These are phyloP conservation scores for Salvia splendens DNA, from an alignment of 257 asterid species.

Conservation along the genomic window DNA sequence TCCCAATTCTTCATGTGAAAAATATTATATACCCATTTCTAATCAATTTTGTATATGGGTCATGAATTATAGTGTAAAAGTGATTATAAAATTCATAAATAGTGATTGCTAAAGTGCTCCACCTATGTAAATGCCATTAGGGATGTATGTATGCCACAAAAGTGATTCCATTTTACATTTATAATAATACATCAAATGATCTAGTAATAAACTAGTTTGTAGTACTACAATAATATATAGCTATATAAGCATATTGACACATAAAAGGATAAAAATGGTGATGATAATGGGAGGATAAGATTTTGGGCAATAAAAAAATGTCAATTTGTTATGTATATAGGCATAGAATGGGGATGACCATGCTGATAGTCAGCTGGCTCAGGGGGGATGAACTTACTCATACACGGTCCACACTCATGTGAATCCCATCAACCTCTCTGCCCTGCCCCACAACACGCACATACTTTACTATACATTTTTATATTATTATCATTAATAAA, in stretches of 20 bases:
- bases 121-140: no score
- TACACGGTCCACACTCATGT: conserved; percentile 71
- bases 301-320: background rate
- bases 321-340: background rate
- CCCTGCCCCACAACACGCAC: conserved; percentile 55
- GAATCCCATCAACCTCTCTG: conserved; percentile 52
- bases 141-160: no score
- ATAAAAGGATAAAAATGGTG: background rate
- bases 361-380: conserved; percentile 41
- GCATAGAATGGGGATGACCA: conserved; percentile 30
- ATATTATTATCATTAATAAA: background rate
- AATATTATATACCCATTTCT: background rate
- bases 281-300: background rate
- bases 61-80: no score
- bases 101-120: no score
- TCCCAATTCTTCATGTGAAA: background rate
- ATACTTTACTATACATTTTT: conserved; percentile 18
- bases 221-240: background rate
- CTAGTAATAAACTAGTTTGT: no score
- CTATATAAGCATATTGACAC: background rate
- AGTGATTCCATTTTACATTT: no score
- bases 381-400: conserved; percentile 72
- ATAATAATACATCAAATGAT: no score
- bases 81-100: no score
- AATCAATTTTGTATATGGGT: no score